Conservation (phyloP, 257 asterid species). For the Solanum bulbocastanum region DNA sequence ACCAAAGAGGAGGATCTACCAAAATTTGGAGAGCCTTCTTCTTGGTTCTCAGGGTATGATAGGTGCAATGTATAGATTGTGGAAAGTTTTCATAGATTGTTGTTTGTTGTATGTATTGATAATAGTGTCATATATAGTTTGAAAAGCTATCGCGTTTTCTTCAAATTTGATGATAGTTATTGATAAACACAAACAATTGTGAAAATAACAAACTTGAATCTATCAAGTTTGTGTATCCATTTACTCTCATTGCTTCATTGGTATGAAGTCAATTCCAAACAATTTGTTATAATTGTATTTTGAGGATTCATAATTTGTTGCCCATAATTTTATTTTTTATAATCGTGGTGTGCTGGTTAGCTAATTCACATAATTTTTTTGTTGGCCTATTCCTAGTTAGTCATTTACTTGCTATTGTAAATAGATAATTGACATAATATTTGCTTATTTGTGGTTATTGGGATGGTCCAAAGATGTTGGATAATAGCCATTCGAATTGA, state of each 20-base stretch:
- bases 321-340: no score
- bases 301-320: background rate
- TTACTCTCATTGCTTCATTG: background rate
- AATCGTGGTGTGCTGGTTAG: no score
- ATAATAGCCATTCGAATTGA: no score
- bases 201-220: background rate
- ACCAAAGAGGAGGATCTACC: conserved; percentile 43
- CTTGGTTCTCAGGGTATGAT: conserved; percentile 96
- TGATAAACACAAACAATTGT: background rate
- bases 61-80: conserved; percentile 69
- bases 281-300: background rate
- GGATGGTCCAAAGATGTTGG: no score
- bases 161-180: background rate
- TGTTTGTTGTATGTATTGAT: conserved; percentile 76
- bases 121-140: conserved; percentile 16
- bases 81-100: background rate
- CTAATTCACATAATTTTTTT: no score
- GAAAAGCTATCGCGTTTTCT: background rate
- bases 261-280: background rate
- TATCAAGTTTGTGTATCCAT: background rate
- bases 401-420: no score
- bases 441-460: no score
- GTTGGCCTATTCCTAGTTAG: no score
- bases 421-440: no score
- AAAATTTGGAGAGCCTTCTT: conserved; percentile 21